Evolutionary conservation across 257 asterid genomes (phyloP).

Genomic region (Solanum chilense): DNA sequence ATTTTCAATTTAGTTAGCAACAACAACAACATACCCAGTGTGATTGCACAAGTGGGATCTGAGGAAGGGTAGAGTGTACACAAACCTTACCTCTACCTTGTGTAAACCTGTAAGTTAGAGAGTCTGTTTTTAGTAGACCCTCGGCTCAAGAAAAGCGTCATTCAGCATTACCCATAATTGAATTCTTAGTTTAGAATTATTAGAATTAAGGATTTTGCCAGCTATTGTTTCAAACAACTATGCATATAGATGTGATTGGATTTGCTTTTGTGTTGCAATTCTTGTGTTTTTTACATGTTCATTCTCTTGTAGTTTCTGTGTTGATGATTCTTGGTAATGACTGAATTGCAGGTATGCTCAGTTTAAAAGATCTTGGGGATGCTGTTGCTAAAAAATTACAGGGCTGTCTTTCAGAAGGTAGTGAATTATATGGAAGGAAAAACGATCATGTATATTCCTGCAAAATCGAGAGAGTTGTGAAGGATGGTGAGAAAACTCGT

Average conservation of each 20-base stretch:
- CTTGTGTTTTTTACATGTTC: neutral
- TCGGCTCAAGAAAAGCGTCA: neutral
- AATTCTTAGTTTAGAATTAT: neutral
- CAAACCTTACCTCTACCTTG: neutral
- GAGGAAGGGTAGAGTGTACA: neutral
- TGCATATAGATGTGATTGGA: neutral
- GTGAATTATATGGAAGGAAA: slow-evolving; percentile 63
- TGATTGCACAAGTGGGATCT: neutral
- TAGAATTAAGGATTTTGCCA: neutral
- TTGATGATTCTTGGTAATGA: neutral
- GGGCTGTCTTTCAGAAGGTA: slow-evolving; percentile 59
- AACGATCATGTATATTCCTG: slow-evolving; percentile 52
- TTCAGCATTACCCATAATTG: neutral
- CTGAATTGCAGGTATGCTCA: slow-evolving; percentile 61
- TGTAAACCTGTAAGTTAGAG: neutral
- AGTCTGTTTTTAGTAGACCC: neutral
- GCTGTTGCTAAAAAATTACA: slow-evolving; percentile 65
- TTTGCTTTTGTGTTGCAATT: neutral
- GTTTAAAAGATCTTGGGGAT: slow-evolving; percentile 60
- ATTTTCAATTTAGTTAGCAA: neutral
- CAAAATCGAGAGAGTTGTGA: slow-evolving; percentile 44
- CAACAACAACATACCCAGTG: neutral
- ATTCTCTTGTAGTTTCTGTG: neutral
- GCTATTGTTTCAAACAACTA: neutral
- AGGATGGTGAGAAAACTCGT: slow-evolving; percentile 41